Conservation (phyloP, 495 filamentous ascomycete genomes). For the Penicillium arizonense region DNA sequence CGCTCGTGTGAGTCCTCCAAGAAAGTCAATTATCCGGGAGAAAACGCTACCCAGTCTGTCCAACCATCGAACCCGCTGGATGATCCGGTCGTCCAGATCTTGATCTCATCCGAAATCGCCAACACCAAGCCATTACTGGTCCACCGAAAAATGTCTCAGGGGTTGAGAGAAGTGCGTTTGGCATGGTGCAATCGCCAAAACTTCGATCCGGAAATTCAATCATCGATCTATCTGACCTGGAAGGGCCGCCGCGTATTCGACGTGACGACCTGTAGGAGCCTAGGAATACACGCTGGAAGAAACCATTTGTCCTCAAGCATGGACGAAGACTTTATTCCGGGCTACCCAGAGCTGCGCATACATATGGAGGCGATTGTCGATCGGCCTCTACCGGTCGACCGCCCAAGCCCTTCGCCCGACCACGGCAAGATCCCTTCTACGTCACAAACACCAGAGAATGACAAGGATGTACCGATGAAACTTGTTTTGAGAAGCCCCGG, state of each 20-base stretch:
- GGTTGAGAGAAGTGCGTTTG: constrained; percentile 60
- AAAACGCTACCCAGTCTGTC: neutral
- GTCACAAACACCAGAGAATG: constrained; percentile 12
- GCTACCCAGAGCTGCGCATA: constrained; percentile 35
- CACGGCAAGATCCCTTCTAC: neutral
- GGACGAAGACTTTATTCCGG: constrained; percentile 29
- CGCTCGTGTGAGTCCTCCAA: neutral
- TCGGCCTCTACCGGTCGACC: constrained; percentile 28
- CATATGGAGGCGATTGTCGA: constrained; percentile 75
- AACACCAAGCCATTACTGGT: constrained; percentile 63
- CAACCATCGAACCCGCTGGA: constrained; percentile 9
- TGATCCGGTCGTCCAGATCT: constrained; percentile 59
- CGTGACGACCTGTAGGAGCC: constrained; percentile 65
- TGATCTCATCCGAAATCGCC: constrained; percentile 67
- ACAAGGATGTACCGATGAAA: constrained; percentile 35
- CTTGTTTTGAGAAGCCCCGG: constrained; percentile 61
- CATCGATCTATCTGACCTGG: constrained; percentile 74
- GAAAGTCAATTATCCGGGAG: neutral
- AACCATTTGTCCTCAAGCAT: constrained; percentile 29
- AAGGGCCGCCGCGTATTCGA: constrained; percentile 69
- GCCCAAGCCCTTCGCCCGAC: constrained; percentile 1
- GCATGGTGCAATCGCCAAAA: constrained; percentile 66
- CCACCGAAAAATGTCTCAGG: constrained; percentile 62
- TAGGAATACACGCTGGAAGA: constrained; percentile 53
- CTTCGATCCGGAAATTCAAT: constrained; percentile 44